Evolutionary conservation across 2,329 filamentous ascomycete genomes (phyloP), one percentile per base, ranked within the genome.

Genomic region (Botryotinia calthae): DNA sequence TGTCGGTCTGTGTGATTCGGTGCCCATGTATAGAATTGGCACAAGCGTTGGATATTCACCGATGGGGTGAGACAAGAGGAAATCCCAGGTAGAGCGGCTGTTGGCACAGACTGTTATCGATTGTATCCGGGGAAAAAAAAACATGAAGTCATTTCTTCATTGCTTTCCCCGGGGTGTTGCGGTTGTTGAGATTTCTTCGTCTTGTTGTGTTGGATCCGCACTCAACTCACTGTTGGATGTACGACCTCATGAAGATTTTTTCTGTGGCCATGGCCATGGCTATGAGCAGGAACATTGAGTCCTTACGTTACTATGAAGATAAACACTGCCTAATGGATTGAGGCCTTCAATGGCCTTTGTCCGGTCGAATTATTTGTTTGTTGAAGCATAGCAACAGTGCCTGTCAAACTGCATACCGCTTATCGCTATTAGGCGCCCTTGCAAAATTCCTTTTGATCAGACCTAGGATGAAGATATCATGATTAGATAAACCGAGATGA

Each of bases 1-100:
- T 28, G 28, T 31, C 59, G 70, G 62, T n/a, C 62, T 72, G 62
- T 72, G 70, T 72, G 42, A 67, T 10, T 59, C 20, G 40, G 40
- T 42, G n/a, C 28, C 44, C 31, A 37, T 25, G 56, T 42, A 70
- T 28, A 40, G 28, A 37, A 44, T 34, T 62, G 67, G 37, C 18
- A 56, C 54, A 56, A 67, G 54, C 46, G 37, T 54, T 65, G 61
- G 46, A 56, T 65, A 56, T 56, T 65, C 22, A 44, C 61, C 61
- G 61, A 71, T 66, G 44, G 61, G 70, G 37, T 42, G 61, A 54
- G 61, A 34, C n/a, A 25, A 54, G 12, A 54, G 70, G 34, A 42
- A 66, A 18, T 28, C 42, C 59, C n/a, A 51, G 48, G 20, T 44
- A 42, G 48, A 68, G 48, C 65, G 70, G 46, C 48, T 64, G 28